Percentiles rank a stretch among this genome's conserved stretches.
phyloP scores from a whole-genome alignment of 768 basidiomycete species.

The Baorangia bicolor region DNA sequence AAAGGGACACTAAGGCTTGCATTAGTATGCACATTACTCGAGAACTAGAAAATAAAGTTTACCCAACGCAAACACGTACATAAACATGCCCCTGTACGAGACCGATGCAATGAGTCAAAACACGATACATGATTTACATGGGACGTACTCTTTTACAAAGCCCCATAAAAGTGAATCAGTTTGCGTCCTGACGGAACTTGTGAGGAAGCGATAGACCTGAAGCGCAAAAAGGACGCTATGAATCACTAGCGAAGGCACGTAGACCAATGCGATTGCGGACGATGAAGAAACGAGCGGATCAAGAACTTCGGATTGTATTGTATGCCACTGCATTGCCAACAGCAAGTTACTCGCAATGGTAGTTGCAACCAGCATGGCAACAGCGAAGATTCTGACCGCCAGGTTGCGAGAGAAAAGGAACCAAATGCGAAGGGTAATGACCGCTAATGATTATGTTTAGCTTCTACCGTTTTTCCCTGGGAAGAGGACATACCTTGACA shows the following conservation, averaged over 20 bases:
- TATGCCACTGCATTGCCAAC: not conserved
- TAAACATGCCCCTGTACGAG: constrained; percentile 11
- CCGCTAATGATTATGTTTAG: constrained; percentile 5
- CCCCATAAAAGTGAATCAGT: constrained; percentile 11
- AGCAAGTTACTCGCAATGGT: not conserved
- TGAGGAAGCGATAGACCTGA: constrained; percentile 11
- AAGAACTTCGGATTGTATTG: not conserved
- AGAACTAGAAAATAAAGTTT: not conserved
- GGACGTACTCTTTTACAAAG: constrained; percentile 20
- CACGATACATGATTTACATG: not conserved
- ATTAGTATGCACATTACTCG: not conserved
- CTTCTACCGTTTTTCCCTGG: not conserved
- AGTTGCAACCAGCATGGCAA: not conserved
- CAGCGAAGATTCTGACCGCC: constrained; percentile 2
- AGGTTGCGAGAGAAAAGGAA: constrained; percentile 9
- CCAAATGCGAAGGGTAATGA: constrained; percentile 16
- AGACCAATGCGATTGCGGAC: constrained; percentile 3
- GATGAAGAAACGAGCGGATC: not conserved
- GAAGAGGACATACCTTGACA: constrained; percentile 7
- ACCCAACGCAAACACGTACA: constrained; percentile 10
- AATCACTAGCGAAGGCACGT: constrained; percentile 16
- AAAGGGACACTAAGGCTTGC: not conserved
- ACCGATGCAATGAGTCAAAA: not conserved
- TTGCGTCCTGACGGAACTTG: constrained; percentile 8
- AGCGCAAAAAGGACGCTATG: constrained; percentile 15